phyloP scores from a whole-genome alignment of 140 eudicot species.

The Cichorium intybus region DNA sequence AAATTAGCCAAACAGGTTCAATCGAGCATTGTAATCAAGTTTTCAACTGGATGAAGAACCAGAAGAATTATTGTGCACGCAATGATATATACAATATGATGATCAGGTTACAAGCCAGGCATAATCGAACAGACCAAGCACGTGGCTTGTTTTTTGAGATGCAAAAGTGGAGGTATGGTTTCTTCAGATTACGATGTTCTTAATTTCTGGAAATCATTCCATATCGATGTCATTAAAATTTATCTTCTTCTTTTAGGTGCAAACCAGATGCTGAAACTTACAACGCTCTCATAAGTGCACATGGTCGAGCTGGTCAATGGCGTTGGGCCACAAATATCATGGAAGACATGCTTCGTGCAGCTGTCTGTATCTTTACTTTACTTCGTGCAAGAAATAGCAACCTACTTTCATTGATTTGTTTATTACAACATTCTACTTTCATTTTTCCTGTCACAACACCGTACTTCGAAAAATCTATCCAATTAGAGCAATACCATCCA shows the following conservation, averaged over 20 bases:
- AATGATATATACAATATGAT: conserved; percentile 95
- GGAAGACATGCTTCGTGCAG: conserved; percentile 99
- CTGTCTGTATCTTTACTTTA: conserved; percentile 62
- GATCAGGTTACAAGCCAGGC: conserved; percentile 89
- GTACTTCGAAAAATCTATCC: no score
- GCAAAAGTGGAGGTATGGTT: conserved; percentile 92
- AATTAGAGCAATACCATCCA: no score
- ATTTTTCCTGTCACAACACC: no score
- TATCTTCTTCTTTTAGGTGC: conserved; percentile 50
- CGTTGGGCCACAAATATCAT: conserved; percentile 97
- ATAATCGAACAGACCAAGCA: conserved; percentile 86
- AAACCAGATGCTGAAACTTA: conserved; percentile 93
- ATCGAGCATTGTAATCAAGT: conserved; percentile 77
- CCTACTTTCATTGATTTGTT: no score
- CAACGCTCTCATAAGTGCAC: conserved; percentile 86
- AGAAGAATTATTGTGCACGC: conserved; percentile 84
- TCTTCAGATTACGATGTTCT: background rate
- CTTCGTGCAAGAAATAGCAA: conserved; percentile 22
- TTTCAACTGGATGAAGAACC: conserved; percentile 93
- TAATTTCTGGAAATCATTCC: background rate
- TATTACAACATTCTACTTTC: no score
- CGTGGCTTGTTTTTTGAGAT: conserved; percentile 98
- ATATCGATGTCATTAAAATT: conserved; percentile 1
- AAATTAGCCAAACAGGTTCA: conserved; percentile 71
- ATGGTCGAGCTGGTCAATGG: conserved; percentile 98